phyloP scores from a whole-genome alignment of 1,284 basidiomycete species.

The Ganoderma lucidum region DNA sequence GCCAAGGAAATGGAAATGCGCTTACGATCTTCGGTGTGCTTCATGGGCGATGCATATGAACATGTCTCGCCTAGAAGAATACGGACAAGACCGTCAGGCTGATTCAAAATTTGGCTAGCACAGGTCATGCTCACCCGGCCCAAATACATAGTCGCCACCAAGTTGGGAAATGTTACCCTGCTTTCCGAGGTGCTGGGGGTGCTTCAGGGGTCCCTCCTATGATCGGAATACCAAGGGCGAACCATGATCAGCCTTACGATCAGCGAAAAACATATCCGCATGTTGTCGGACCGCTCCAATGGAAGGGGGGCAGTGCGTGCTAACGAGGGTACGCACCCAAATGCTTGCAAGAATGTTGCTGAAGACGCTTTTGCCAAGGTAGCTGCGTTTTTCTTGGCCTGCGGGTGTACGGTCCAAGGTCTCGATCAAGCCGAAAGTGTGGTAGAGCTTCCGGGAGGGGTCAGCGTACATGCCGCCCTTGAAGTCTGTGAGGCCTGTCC shows the following conservation, averaged over 20 bases:
- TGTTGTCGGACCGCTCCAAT: not conserved
- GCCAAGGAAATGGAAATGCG: conserved; percentile 5
- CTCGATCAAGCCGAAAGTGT: conserved; percentile 59
- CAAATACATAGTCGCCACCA: conserved; percentile 70
- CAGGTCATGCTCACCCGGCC: conserved; percentile 50
- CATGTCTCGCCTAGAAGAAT: conserved; percentile 44
- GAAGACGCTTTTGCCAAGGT: conserved; percentile 47
- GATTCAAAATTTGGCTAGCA: not conserved
- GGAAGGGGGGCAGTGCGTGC: not conserved
- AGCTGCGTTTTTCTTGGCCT: conserved; percentile 55
- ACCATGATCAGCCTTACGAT: not conserved
- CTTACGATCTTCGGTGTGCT: conserved; percentile 70
- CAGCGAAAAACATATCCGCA: not conserved
- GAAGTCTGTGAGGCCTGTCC: conserved; percentile 48
- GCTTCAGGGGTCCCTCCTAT: conserved; percentile 53
- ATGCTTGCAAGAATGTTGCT: conserved; percentile 51
- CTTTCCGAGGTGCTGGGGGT: conserved; percentile 59
- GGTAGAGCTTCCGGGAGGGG: conserved; percentile 61
- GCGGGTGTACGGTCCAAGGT: conserved; percentile 53
- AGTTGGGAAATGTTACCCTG: conserved; percentile 66
- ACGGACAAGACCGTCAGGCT: not conserved
- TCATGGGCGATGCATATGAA: conserved; percentile 62
- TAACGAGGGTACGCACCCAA: conserved; percentile 47
- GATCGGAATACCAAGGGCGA: not conserved
- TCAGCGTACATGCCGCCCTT: conserved; percentile 64